A percentile compares a stretch with the other conserved stretches of the same genome.
phyloP scores from a whole-genome alignment of 495 filamentous ascomycete species.

The Melanomma pulvis-pyrius region DNA sequence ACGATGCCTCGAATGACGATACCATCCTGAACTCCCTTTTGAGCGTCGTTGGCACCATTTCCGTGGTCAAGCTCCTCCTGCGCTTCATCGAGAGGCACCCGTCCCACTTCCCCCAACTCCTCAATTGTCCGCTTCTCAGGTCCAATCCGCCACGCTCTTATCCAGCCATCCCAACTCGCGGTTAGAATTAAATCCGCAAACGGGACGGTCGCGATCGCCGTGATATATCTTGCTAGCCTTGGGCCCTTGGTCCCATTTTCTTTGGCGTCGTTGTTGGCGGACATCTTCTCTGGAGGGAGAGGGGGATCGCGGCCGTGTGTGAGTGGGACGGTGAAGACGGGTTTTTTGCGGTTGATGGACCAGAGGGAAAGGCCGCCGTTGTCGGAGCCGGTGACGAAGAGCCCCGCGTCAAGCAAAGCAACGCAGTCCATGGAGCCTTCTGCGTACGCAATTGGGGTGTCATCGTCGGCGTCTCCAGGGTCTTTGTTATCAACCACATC shows the following conservation, averaged over 20 bases:
- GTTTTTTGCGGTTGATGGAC: constrained; percentile 92
- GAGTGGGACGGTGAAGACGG: constrained; percentile 73
- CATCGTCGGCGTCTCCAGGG: constrained; percentile 17
- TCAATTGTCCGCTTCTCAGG: constrained; percentile 78
- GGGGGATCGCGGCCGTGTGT: constrained; percentile 83
- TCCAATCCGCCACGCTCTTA: constrained; percentile 82
- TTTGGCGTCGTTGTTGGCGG: constrained; percentile 66
- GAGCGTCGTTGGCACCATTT: not conserved
- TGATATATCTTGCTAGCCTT: constrained; percentile 77
- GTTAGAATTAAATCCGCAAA: constrained; percentile 86
- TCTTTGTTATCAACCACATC: constrained; percentile 6
- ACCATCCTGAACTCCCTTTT: constrained; percentile 22
- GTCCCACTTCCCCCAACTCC: constrained; percentile 66
- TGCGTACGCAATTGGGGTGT: constrained; percentile 54
- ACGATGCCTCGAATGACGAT: constrained; percentile 70
- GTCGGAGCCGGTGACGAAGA: constrained; percentile 91
- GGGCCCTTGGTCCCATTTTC: constrained; percentile 53
- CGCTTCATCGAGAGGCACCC: constrained; percentile 9
- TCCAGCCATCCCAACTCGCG: constrained; percentile 89
- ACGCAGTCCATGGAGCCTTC: constrained; percentile 91
- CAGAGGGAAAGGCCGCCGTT: constrained; percentile 86
- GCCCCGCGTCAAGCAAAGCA: constrained; percentile 82
- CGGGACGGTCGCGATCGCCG: constrained; percentile 79
- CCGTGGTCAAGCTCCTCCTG: not conserved
- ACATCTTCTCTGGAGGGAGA: constrained; percentile 64